Evolutionary conservation across 371 early-diverging fungal species (phyloP).

Genomic region (Mycotypha africana): DNA sequence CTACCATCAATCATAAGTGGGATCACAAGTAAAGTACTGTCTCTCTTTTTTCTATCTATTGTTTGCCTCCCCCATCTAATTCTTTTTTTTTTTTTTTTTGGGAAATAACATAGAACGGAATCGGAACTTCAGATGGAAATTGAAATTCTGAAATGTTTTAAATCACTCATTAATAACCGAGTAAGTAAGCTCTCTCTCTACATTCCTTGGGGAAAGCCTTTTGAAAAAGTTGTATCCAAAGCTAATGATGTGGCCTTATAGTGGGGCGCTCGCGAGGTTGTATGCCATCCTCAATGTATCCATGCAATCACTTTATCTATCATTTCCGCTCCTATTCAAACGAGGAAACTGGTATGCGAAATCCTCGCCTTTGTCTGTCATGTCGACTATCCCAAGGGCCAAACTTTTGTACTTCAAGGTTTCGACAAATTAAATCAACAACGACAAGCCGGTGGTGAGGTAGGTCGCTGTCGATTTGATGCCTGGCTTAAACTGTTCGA

Average conservation of each 20-base stretch:
- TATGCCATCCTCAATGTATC: conserved; percentile 67
- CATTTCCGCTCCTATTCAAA: conserved; percentile 70
- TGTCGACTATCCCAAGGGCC: conserved; percentile 73
- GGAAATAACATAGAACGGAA: conserved; percentile 61
- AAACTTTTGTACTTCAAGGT: conserved; percentile 74
- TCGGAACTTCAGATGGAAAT: conserved; percentile 73
- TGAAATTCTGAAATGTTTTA: conserved; percentile 78
- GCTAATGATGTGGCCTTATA: conserved; percentile 10
- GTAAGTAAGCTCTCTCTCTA: conserved; percentile 16
- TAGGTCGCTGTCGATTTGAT: conserved; percentile 72
- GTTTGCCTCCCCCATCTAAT: too few relatives aligned
- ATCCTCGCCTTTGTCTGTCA: conserved; percentile 81
- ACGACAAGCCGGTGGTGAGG: conserved; percentile 49
- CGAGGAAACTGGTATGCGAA: conserved; percentile 77
- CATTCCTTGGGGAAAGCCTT: background rate
- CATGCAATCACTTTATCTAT: conserved; percentile 71
- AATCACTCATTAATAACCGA: conserved; percentile 69
- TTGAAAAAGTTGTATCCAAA: too few relatives aligned
- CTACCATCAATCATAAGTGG: conserved; percentile 46
- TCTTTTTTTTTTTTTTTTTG: background rate
- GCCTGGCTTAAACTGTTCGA: conserved; percentile 79
- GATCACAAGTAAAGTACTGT: conserved; percentile 41
- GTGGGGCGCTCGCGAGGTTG: conserved; percentile 82
- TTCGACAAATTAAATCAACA: conserved; percentile 57
- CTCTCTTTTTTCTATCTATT: too few relatives aligned